phyloP scores from a whole-genome alignment of 495 filamentous ascomycete genomes.

The Penicillium verhagenii region DNA sequence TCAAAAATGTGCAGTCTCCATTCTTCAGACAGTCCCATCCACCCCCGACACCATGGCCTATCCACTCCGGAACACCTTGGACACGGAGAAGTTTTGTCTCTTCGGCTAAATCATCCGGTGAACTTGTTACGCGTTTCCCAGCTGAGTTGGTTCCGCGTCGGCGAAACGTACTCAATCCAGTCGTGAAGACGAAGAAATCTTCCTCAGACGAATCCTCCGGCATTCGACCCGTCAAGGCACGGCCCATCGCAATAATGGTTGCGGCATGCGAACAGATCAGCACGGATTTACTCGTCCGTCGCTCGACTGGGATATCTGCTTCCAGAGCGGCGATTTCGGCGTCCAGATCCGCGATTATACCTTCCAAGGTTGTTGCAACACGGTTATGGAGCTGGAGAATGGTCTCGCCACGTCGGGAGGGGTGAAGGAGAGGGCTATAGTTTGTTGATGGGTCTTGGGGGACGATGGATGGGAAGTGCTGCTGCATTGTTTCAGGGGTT shows the following conservation, averaged over 20 bases:
- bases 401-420: slow-evolving; percentile 70
- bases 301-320: slow-evolving; percentile 16
- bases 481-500: slow-evolving; percentile 51
- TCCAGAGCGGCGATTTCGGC: slow-evolving; percentile 42
- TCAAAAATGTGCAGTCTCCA: slow-evolving; percentile 79
- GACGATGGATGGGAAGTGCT: slow-evolving; percentile 61
- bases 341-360: slow-evolving; percentile 72
- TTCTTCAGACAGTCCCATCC: slow-evolving; percentile 79
- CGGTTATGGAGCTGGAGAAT: slow-evolving; percentile 78
- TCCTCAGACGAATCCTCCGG: slow-evolving; percentile 64
- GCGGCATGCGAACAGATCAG: slow-evolving; percentile 92
- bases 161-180: slow-evolving; percentile 66
- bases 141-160: slow-evolving; percentile 14
- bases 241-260: slow-evolving; percentile 77
- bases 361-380: slow-evolving; percentile 64
- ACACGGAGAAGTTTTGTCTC: slow-evolving; percentile 25
- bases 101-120: slow-evolving; percentile 25
- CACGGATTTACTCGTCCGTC: slow-evolving; percentile 54
- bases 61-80: slow-evolving; percentile 53
- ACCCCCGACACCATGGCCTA: slow-evolving; percentile 64
- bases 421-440: slow-evolving; percentile 61
- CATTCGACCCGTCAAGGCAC: slow-evolving; percentile 73
- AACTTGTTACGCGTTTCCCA: not conserved
- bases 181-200: slow-evolving; percentile 88
- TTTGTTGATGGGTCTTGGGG: slow-evolving; percentile 38